Evolutionary conservation across 441 rosid species (phyloP).

Genomic region (Populus hybrid): DNA sequence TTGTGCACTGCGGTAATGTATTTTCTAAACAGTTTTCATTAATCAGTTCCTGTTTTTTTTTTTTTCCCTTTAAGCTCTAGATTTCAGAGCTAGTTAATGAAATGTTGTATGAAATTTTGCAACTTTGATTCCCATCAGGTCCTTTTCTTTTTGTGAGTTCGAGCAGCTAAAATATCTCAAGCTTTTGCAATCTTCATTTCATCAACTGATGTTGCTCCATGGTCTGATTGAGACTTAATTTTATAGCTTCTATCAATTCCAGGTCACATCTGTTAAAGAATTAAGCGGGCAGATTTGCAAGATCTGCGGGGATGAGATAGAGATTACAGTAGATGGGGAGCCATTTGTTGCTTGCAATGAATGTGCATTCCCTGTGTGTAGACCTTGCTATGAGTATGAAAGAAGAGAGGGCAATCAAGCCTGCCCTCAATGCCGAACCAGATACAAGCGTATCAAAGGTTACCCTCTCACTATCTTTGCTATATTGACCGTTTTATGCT

Average conservation of each 20-base stretch:
- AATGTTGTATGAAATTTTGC: conserved; percentile 22
- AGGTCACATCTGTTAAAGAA: conserved; percentile 68
- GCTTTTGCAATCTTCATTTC: conserved; percentile 7
- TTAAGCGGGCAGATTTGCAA: conserved; percentile 71
- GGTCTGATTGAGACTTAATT: conserved; percentile 13
- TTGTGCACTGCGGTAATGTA: background rate
- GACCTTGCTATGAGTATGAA: conserved; percentile 77
- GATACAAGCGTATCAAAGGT: conserved; percentile 79
- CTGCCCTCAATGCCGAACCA: conserved; percentile 83
- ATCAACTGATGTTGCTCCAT: background rate
- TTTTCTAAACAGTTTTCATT: conserved; percentile 1
- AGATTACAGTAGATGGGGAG: conserved; percentile 61
- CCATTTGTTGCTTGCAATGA: conserved; percentile 86
- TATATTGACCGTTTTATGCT: background rate
- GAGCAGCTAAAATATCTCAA: conserved; percentile 3
- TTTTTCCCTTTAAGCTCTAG: conserved; percentile 7
- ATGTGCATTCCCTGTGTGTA: conserved; percentile 85
- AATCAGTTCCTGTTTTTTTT: conserved; percentile 4
- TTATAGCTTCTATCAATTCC: conserved; percentile 18
- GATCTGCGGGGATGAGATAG: conserved; percentile 84
- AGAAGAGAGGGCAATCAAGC: conserved; percentile 82
- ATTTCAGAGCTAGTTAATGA: conserved; percentile 23
- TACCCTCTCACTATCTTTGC: conserved; percentile 6
- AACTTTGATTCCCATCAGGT: conserved; percentile 18
- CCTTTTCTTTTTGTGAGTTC: conserved; percentile 5